Percentiles rank a stretch among this genome's conserved stretches.
Conservation (phyloP, 192 early-diverging fungal species). For the Geosiphon pyriformis region DNA sequence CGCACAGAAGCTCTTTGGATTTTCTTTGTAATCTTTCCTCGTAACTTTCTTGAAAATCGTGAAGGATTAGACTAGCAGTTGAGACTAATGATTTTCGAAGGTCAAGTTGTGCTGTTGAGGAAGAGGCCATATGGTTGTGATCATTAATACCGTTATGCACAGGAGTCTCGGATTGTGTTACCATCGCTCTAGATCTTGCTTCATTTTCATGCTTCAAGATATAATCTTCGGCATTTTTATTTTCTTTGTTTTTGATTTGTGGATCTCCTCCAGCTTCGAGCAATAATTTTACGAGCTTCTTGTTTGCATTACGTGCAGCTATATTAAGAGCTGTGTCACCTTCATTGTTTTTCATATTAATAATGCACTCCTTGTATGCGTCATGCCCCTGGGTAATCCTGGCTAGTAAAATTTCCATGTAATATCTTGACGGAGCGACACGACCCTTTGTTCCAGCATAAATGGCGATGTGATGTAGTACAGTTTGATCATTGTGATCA, state of each 20-base stretch:
- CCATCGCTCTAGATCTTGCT: background rate
- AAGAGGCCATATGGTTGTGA: background rate
- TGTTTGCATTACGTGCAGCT: constrained; percentile 54
- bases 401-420: constrained; percentile 81
- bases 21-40: constrained; percentile 1
- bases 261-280: constrained; percentile 57
- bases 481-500: constrained; percentile 77
- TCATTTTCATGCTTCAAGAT: constrained; percentile 33
- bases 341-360: constrained; percentile 72
- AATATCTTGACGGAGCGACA: constrained; percentile 73
- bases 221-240: constrained; percentile 62
- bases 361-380: constrained; percentile 50
- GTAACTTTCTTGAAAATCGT: constrained; percentile 10
- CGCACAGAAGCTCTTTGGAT: background rate
- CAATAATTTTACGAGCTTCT: constrained; percentile 53
- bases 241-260: constrained; percentile 60
- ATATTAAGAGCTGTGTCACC: constrained; percentile 78
- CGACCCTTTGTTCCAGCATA: constrained; percentile 68
- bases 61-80: constrained; percentile 2
- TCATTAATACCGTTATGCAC: background rate
- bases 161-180: background rate
- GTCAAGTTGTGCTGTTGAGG: background rate
- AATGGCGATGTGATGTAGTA: constrained; percentile 86
- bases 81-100: background rate
- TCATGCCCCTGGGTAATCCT: constrained; percentile 69